Conservation (phyloP, 129 eudicot genomes). For the Artemisia tridentata region DNA sequence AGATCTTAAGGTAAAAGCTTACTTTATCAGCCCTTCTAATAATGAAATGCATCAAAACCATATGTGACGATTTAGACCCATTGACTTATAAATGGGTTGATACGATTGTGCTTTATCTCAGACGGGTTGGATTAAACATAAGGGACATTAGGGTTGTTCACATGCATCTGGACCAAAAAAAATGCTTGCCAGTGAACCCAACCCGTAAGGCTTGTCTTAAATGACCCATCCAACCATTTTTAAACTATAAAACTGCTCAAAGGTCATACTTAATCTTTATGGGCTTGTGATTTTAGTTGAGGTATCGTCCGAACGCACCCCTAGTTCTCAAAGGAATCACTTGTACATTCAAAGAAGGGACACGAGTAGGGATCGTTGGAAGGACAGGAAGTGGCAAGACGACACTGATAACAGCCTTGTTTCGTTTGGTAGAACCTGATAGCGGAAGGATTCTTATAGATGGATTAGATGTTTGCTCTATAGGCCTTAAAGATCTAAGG, state of each 20-base stretch:
- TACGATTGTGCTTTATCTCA: too few species aligned
- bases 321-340: conserved; percentile 53
- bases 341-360: too few species aligned
- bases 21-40: conserved; percentile 1
- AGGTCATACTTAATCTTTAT: background rate
- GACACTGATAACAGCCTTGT: conserved; percentile 67
- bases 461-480: too few species aligned
- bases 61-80: too few species aligned
- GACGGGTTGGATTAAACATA: background rate
- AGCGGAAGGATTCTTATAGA: conserved; percentile 17
- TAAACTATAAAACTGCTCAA: background rate
- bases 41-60: background rate
- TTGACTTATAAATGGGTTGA: too few species aligned
- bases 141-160: background rate
- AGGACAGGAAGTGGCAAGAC: conserved; percentile 37
- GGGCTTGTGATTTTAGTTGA: conserved; percentile 41
- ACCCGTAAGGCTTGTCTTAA: too few species aligned
- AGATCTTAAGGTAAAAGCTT: conserved; percentile 30
- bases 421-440: conserved; percentile 71
- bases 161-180: background rate
- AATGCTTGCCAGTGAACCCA: too few species aligned
- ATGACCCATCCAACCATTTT: too few species aligned
- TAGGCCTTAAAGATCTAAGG: too few species aligned
- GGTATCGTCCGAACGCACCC: conserved; percentile 81
- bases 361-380: too few species aligned